Evolutionary conservation across 768 basidiomycete species (phyloP).

Genomic region (Trametes sanguinea): DNA sequence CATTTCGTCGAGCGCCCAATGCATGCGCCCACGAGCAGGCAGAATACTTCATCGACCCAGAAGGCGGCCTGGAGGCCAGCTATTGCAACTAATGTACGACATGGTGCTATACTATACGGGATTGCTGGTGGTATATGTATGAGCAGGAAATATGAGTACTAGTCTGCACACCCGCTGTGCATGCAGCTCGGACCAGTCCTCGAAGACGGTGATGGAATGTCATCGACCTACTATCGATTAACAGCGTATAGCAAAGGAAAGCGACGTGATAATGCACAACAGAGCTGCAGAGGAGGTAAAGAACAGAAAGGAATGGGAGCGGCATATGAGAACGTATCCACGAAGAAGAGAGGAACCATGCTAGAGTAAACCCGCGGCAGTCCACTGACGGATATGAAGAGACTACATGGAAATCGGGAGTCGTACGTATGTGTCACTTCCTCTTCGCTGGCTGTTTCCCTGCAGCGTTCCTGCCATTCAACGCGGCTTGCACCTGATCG

Average conservation of each 20-base stretch:
- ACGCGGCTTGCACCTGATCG: constrained; percentile 31
- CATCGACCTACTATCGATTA: constrained; percentile 13
- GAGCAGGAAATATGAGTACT: no score
- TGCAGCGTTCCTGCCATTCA: constrained; percentile 28
- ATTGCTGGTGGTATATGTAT: no score
- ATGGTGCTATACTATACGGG: no score
- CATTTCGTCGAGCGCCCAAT: background rate
- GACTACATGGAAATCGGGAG: background rate
- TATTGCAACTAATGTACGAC: no score
- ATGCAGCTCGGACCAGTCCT: background rate
- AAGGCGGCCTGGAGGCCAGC: no score
- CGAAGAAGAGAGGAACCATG: constrained; percentile 6
- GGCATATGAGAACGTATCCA: constrained; percentile 12
- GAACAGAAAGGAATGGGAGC: constrained; percentile 1
- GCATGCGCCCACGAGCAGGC: background rate
- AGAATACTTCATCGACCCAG: no score
- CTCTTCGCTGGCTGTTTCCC: constrained; percentile 46
- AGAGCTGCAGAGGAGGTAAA: constrained; percentile 17
- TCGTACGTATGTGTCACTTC: constrained; percentile 26
- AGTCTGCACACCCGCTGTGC: no score
- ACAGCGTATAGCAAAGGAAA: constrained; percentile 23
- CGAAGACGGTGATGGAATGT: background rate
- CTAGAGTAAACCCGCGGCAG: constrained; percentile 9
- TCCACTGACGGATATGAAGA: constrained; percentile 7
- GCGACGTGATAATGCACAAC: constrained; percentile 24